Conservation (phyloP, 805 yeast species). For the Tetrapisispora fleetii region DNA sequence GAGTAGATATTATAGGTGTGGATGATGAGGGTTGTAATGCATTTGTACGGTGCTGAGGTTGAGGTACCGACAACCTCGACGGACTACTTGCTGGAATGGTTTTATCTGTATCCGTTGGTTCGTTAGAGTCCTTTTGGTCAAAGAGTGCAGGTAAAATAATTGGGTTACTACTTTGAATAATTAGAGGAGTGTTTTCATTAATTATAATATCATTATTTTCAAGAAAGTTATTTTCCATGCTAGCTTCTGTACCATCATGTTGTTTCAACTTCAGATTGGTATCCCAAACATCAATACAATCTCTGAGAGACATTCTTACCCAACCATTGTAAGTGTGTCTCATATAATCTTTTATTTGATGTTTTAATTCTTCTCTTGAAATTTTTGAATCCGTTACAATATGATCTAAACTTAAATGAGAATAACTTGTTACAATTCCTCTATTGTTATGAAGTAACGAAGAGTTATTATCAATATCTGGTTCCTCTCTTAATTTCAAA, state of each 20-base stretch:
- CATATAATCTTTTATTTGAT: constrained; percentile 16
- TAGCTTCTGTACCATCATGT: not conserved
- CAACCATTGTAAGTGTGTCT: constrained; percentile 20
- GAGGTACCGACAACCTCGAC: not conserved
- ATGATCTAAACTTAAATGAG: not conserved
- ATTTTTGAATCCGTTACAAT: not conserved
- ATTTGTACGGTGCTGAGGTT: not conserved
- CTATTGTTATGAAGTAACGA: not conserved
- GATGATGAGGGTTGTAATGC: not conserved
- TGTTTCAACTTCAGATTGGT: constrained; percentile 1
- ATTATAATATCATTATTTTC: not conserved
- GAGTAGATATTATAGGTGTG: not conserved
- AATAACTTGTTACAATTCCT: not conserved
- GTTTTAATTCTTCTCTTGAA: constrained; percentile 4
- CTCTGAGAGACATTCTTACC: constrained; percentile 20
- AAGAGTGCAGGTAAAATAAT: not conserved
- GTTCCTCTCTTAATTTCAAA: not conserved
- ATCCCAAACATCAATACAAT: constrained; percentile 25
- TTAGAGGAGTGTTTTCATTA: not conserved
- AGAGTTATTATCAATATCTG: not conserved
- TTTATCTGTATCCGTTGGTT: no score
- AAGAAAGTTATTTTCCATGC: not conserved
- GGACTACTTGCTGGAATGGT: no score
- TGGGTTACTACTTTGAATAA: not conserved
- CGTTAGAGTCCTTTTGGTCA: not conserved